phyloP scores from a whole-genome alignment of 2,329 filamentous ascomycete species.

The Colletotrichum higginsianum region DNA sequence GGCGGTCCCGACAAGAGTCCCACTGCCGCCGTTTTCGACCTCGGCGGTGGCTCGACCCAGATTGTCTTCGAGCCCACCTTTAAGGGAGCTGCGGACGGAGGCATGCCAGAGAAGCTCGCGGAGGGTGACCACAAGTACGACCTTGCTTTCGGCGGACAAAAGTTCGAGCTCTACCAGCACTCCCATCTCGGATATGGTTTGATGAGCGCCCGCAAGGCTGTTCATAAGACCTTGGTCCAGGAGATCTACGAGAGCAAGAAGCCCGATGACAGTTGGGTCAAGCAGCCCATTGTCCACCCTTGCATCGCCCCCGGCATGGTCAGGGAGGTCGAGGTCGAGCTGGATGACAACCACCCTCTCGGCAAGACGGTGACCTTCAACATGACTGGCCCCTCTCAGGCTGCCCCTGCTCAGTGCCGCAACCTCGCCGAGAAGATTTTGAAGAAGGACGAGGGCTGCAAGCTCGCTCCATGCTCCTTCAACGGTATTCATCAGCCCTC shows the following conservation, averaged over 20 bases:
- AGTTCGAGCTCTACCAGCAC: constrained; percentile 97
- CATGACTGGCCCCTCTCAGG: constrained; percentile 86
- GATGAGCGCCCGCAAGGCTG: constrained; percentile 92
- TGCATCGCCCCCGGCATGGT: constrained; percentile 88
- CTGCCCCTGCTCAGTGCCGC: constrained; percentile 89
- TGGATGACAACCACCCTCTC: constrained; percentile 76
- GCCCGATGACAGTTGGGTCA: constrained; percentile 76
- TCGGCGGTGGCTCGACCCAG: constrained; percentile 96
- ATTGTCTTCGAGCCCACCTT: constrained; percentile 99
- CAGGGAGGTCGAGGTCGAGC: constrained; percentile 79
- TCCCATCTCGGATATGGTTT: constrained; percentile 97
- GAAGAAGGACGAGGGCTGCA: constrained; percentile 86
- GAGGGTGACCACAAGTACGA: constrained; percentile 97
- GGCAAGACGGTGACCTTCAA: constrained; percentile 78
- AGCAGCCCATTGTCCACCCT: constrained; percentile 82
- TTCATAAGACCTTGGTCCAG: constrained; percentile 83
- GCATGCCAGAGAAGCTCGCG: constrained; percentile 87
- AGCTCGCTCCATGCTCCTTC: constrained; percentile 94
- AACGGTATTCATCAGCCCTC: constrained; percentile 96
- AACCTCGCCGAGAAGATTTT: constrained; percentile 91
- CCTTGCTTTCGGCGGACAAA: constrained; percentile 88
- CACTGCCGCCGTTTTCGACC: constrained; percentile 95
- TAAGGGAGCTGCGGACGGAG: constrained; percentile 78
- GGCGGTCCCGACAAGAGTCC: constrained; percentile 90
- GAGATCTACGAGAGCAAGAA: constrained; percentile 77